These are phyloP conservation scores for Neurospora sp. DNA, from an alignment of 495 filamentous ascomycete species.

Conservation along the genomic window DNA sequence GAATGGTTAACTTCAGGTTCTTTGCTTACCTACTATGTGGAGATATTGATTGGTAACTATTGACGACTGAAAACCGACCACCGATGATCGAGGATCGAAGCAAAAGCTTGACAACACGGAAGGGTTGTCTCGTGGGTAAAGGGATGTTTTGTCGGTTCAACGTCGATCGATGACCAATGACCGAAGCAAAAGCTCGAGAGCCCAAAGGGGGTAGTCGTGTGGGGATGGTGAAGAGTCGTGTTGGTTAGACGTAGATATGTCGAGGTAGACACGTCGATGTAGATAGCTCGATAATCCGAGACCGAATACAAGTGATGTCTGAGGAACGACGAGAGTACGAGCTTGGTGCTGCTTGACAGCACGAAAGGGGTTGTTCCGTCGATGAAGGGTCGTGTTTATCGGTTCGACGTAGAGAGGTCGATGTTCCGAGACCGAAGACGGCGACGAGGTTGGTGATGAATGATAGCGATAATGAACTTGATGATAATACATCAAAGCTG, in stretches of 20 bases:
- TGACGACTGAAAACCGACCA: background rate
- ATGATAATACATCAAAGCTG: background rate
- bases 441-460: background rate
- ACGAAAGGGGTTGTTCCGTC: background rate
- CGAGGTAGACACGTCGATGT: no score
- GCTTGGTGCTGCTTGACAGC: background rate
- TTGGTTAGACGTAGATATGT: no score
- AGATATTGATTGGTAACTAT: background rate
- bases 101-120: background rate
- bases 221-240: no score
- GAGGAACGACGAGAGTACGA: background rate
- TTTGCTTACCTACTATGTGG: background rate
- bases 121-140: background rate
- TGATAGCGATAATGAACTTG: background rate
- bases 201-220: background rate
- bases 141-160: background rate
- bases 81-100: background rate
- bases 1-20: background rate
- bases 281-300: background rate
- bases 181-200: background rate
- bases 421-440: background rate
- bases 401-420: background rate
- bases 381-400: background rate
- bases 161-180: background rate
- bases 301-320: background rate